These are phyloP conservation scores for Saccharomyces hybrid DNA, from an alignment of 1,139 yeast species.

Conservation along the genomic window DNA sequence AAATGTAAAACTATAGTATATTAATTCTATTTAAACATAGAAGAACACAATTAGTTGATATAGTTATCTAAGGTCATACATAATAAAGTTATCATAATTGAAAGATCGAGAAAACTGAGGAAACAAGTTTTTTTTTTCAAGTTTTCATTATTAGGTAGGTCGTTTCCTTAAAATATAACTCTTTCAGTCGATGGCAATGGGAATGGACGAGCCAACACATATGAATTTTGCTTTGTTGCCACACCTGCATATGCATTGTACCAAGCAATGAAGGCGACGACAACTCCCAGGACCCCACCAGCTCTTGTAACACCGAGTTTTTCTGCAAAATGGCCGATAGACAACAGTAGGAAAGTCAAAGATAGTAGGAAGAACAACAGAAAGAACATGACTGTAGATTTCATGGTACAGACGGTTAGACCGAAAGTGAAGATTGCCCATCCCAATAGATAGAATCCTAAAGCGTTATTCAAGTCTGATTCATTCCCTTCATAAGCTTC, in stretches of 20 bases:
- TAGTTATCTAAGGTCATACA: neutral
- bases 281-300: slow-evolving; percentile 75
- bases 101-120: neutral
- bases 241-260: slow-evolving; percentile 91
- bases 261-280: slow-evolving; percentile 78
- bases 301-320: slow-evolving; percentile 43
- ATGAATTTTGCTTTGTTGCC: slow-evolving; percentile 64
- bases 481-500: slow-evolving; percentile 43
- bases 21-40: neutral
- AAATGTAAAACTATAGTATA: no score
- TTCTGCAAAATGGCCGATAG: slow-evolving; percentile 41
- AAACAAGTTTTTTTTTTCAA: neutral
- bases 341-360: slow-evolving; percentile 53
- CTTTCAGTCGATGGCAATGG: slow-evolving; percentile 19
- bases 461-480: slow-evolving; percentile 43
- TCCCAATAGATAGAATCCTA: slow-evolving; percentile 68
- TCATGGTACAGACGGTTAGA: slow-evolving; percentile 57
- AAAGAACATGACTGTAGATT: slow-evolving; percentile 75
- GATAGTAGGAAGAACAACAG: slow-evolving; percentile 55
- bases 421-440: slow-evolving; percentile 79
- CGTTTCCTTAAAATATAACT: neutral
- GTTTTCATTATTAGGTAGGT: neutral
- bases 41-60: neutral
- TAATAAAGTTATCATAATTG: neutral
- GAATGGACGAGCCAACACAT: slow-evolving; percentile 38